Percentiles rank a stretch among this genome's conserved stretches.
Conservation (phyloP, 2,329 filamentous ascomycete species). For the Elsinoe arachidis region DNA sequence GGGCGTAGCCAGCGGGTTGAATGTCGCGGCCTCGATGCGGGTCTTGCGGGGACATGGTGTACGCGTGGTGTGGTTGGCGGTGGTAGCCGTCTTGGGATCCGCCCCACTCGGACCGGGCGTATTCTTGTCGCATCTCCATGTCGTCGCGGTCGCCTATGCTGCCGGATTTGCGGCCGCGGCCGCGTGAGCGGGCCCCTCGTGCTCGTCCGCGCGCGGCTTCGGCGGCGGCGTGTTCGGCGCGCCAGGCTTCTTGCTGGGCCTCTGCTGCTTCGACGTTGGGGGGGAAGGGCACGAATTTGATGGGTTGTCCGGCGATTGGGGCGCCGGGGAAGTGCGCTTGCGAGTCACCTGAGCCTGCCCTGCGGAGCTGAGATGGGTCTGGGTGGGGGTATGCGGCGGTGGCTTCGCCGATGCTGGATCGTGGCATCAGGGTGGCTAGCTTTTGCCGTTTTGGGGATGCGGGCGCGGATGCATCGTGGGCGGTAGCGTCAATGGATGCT, state of each 20-base stretch:
- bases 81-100: background rate
- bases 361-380: conserved; percentile 18
- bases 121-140: conserved; percentile 7
- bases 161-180: background rate
- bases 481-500: conserved; percentile 28
- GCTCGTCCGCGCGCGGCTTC: background rate
- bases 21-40: conserved; percentile 3
- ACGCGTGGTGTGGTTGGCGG: conserved; percentile 8
- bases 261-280: conserved; percentile 14
- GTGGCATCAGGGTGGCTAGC: conserved; percentile 32
- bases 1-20: conserved; percentile 10
- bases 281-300: conserved; percentile 21
- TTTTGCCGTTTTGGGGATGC: conserved; percentile 40
- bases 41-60: conserved; percentile 11
- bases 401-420: conserved; percentile 25
- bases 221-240: conserved; percentile 1
- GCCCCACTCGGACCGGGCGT: background rate
- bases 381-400: conserved; percentile 17
- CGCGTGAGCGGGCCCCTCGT: background rate
- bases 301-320: background rate
- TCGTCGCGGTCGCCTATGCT: conserved; percentile 25
- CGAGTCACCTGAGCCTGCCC: background rate
- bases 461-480: conserved; percentile 23
- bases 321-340: background rate
- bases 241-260: conserved; percentile 9